phyloP scores from a whole-genome alignment of 2,329 filamentous ascomycete species.

The Microdochium paspali region DNA sequence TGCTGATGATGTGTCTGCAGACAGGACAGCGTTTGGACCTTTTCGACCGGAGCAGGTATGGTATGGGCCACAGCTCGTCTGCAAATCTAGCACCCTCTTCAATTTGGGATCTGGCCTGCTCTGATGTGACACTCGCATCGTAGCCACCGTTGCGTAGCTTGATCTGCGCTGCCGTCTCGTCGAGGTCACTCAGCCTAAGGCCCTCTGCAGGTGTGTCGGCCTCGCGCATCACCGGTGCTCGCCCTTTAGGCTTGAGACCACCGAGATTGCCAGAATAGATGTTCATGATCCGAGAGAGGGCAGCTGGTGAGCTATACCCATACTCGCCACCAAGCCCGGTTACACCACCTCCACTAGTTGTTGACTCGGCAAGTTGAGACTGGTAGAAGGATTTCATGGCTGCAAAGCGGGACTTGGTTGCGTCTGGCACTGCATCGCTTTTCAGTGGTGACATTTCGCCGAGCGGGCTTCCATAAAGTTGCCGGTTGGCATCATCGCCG shows the following conservation, averaged over 20 bases:
- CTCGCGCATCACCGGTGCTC: constrained; percentile 70
- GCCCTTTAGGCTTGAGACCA: constrained; percentile 57
- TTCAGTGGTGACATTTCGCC: constrained; percentile 20
- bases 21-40: constrained; percentile 86
- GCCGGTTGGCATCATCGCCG: constrained; percentile 36
- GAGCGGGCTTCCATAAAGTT: constrained; percentile 7
- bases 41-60: constrained; percentile 79
- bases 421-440: constrained; percentile 53
- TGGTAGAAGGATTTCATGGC: constrained; percentile 76
- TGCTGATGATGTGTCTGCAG: constrained; percentile 91
- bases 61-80: constrained; percentile 69
- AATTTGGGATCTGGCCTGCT: constrained; percentile 37
- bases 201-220: constrained; percentile 64
- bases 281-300: constrained; percentile 82
- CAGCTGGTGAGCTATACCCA: constrained; percentile 67
- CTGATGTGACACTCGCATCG: constrained; percentile 46
- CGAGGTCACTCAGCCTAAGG: constrained; percentile 50
- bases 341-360: constrained; percentile 41
- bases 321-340: constrained; percentile 34
- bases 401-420: constrained; percentile 39
- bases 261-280: constrained; percentile 65
- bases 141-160: constrained; percentile 51
- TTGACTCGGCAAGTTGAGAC: constrained; percentile 59
- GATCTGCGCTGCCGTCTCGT: constrained; percentile 53
- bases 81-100: constrained; percentile 52